Evolutionary conservation across 495 filamentous ascomycete species (phyloP).

Genomic region (Saxophila tyrrhenica): DNA sequence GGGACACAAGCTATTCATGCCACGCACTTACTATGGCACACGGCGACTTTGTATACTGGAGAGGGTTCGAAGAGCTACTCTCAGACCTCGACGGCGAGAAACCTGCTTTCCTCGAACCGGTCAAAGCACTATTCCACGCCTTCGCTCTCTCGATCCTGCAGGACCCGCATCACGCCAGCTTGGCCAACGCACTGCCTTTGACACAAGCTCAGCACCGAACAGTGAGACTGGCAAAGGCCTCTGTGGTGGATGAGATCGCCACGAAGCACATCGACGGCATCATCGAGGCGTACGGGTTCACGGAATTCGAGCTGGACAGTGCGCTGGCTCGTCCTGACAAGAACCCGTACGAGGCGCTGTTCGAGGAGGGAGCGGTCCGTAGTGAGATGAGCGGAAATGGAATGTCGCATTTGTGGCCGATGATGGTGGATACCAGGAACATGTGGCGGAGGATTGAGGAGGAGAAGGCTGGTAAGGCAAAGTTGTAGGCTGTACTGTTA

Average conservation of each 20-base stretch:
- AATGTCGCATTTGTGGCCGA: conserved; percentile 9
- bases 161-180: conserved; percentile 7
- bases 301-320: conserved; percentile 14
- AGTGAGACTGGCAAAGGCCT: neutral
- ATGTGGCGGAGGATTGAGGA: conserved; percentile 8
- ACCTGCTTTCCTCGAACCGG: neutral
- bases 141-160: conserved; percentile 8
- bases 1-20: conserved; percentile 12
- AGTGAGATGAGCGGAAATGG: conserved; percentile 17
- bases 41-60: conserved; percentile 15
- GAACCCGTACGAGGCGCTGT: conserved; percentile 14
- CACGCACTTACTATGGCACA: conserved; percentile 17
- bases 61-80: conserved; percentile 10
- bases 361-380: conserved; percentile 7
- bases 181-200: conserved; percentile 5
- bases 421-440: conserved; percentile 15
- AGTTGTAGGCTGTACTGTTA: neutral
- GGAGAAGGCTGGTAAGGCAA: neutral
- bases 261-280: conserved; percentile 3
- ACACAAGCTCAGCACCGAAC: neutral
- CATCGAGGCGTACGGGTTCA: conserved; percentile 15
- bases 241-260: conserved; percentile 6
- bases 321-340: conserved; percentile 11
- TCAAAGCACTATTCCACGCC: conserved; percentile 6
- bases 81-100: neutral